Conservation (phyloP, 352 stramenopile genomes). For the Pythium volutum region DNA sequence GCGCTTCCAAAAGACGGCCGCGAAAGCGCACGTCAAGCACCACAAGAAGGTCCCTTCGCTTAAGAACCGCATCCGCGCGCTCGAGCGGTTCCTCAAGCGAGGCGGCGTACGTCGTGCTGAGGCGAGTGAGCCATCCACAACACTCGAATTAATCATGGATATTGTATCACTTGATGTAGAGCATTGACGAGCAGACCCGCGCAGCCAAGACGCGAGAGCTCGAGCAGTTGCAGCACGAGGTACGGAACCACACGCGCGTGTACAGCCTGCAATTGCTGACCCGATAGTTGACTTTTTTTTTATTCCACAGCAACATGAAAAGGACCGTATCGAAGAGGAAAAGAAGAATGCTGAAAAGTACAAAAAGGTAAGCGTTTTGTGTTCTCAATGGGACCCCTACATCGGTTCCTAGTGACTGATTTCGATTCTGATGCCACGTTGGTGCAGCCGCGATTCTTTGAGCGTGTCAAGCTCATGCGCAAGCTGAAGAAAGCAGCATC, state of each 20-base stretch:
- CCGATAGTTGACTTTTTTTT: not conserved
- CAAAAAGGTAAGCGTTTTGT: slow-evolving; percentile 51
- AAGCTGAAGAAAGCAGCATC: slow-evolving; percentile 65
- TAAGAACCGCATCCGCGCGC: slow-evolving; percentile 79
- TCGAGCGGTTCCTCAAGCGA: slow-evolving; percentile 78
- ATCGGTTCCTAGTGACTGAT: not conserved
- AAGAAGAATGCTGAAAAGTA: slow-evolving; percentile 80
- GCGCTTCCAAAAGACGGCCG: slow-evolving; percentile 58
- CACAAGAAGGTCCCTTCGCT: slow-evolving; percentile 77
- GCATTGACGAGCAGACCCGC: slow-evolving; percentile 22
- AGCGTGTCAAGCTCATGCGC: slow-evolving; percentile 82
- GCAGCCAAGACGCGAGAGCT: slow-evolving; percentile 42
- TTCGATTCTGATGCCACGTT: not conserved
- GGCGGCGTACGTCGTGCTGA: slow-evolving; percentile 26
- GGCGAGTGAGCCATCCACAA: not conserved
- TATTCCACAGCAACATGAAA: slow-evolving; percentile 16
- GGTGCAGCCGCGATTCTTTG: slow-evolving; percentile 67
- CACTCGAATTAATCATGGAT: not conserved
- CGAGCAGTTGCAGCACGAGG: slow-evolving; percentile 30
- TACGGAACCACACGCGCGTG: not conserved
- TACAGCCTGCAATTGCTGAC: not conserved
- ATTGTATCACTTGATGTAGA: slow-evolving; percentile 14
- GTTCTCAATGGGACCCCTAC: no score
- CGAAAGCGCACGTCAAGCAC: slow-evolving; percentile 42
- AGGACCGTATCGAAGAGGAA: slow-evolving; percentile 29